These are phyloP conservation scores for Asterionellopsis glacialis DNA, from an alignment of 108 stramenopile genomes.

Conservation along the genomic window DNA sequence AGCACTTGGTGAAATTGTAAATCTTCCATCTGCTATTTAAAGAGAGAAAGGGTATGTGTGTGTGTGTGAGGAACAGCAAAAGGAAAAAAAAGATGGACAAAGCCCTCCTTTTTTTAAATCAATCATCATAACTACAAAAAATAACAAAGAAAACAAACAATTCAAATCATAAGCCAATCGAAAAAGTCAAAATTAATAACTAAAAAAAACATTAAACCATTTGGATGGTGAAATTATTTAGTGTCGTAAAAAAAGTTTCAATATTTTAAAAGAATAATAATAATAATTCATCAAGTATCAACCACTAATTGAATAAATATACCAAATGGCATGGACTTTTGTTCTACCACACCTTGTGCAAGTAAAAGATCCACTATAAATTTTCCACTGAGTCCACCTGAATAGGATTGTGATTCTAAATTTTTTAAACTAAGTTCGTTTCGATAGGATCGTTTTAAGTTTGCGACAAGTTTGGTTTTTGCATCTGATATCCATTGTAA, in stretches of 20 bases:
- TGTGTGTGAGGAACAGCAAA: too few species aligned
- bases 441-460: not conserved
- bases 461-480: not conserved
- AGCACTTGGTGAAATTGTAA: slow-evolving; percentile 62
- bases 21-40: slow-evolving; percentile 34
- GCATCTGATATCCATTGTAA: not conserved
- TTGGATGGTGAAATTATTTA: too few species aligned
- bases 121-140: too few species aligned
- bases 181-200: too few species aligned
- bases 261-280: too few species aligned
- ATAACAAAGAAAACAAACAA: too few species aligned
- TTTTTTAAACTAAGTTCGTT: not conserved
- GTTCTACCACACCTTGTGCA: not conserved
- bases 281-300: not conserved
- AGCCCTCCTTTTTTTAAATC: too few species aligned
- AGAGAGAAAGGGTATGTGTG: too few species aligned
- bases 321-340: not conserved
- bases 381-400: not conserved
- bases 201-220: too few species aligned
- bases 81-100: too few species aligned
- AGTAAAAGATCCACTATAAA: not conserved
- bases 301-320: not conserved
- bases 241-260: too few species aligned
- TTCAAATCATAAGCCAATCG: too few species aligned
- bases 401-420: not conserved